Evolutionary conservation across 129 eudicot species (phyloP), one percentile per base, ranked within the genome.

Genomic region (Flaveria sonorensis): DNA sequence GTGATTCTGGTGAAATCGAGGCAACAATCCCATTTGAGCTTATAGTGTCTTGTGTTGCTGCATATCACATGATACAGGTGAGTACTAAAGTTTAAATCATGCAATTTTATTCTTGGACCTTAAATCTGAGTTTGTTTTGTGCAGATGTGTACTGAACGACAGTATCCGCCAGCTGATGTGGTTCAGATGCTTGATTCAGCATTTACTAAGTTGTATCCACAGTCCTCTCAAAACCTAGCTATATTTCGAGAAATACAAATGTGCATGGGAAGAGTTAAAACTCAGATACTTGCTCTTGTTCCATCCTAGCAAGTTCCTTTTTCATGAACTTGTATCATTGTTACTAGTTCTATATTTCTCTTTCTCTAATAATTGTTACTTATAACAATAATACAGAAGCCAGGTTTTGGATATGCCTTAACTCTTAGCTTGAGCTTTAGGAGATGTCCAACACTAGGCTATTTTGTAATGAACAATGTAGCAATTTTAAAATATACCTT

Each of bases 181-280:
- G 92, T 86, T 10, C 88, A 83, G 72, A 83, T 88, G 77, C 76
- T 88, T n/a, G 92, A 88, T 76, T 83, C 81, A 21, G 86, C 88
- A 0, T 83, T 86, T 63, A 57, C 81, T 59, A 86, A 85, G 69
- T 72, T 88, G 86, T 81, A 84, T 73, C 90, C 90, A 6, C 80
- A 76, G 45, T 30, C 79, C 70, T 78, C 88, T 36, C 88, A 86
- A 53, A 86, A 88, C 83, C 83, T 85, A 50, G 72, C 83, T 2
- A 66, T 88, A 72, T 86, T 75, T 67, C 82, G 88, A 59, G 92
- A 88, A 77, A 86, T 88, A 64, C 82, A 88, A 68, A 83, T 86
- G 90, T 83, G 84, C 85, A 88, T 88, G 86, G 85, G 86, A 71
- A 78, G 86, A 70, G 84, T 88, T 60, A 88, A 83, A 78, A 88